Percentiles rank a stretch among this genome's conserved stretches.
Evolutionary conservation across 2,329 filamentous ascomycete genomes (phyloP).

Genomic region (Fusarium musae): DNA sequence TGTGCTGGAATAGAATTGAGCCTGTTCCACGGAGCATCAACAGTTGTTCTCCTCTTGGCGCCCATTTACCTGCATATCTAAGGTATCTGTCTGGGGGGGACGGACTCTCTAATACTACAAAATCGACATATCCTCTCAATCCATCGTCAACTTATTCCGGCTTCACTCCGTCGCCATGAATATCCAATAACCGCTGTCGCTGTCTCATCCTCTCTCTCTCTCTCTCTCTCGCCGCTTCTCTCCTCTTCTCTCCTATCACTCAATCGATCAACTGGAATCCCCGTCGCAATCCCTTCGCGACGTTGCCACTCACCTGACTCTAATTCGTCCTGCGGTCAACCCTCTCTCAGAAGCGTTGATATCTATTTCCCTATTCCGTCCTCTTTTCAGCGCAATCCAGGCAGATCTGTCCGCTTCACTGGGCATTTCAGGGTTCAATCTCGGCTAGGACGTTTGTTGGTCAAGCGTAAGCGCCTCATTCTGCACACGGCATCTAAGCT

Average conservation of each 20-base stretch:
- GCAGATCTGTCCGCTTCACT: not conserved
- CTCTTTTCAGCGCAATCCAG: not conserved
- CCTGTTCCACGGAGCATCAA: slow-evolving; percentile 3
- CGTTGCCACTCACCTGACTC: slow-evolving; percentile 37
- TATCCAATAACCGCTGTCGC: slow-evolving; percentile 37
- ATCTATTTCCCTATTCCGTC: not conserved
- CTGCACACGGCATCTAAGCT: not conserved
- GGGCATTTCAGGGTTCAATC: slow-evolving; percentile 18
- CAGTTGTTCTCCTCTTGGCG: slow-evolving; percentile 36
- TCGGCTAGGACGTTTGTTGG: slow-evolving; percentile 7
- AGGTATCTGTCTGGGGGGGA: not conserved
- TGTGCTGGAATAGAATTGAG: slow-evolving; percentile 13
- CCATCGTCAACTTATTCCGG: slow-evolving; percentile 1
- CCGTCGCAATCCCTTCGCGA: slow-evolving; percentile 21
- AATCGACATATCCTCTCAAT: slow-evolving; percentile 23
- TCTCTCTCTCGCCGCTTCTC: not conserved
- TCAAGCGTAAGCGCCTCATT: slow-evolving; percentile 12
- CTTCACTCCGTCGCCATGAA: slow-evolving; percentile 34
- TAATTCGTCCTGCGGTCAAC: slow-evolving; percentile 21
- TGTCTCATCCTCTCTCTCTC: not conserved
- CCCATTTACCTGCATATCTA: slow-evolving; percentile 33
- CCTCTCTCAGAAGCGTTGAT: slow-evolving; percentile 21
- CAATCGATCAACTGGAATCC: slow-evolving; percentile 13
- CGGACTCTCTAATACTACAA: slow-evolving; percentile 7
- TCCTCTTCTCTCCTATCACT: not conserved